phyloP scores from a whole-genome alignment of 75 land plant genomes.

The Picea sitchensis region DNA sequence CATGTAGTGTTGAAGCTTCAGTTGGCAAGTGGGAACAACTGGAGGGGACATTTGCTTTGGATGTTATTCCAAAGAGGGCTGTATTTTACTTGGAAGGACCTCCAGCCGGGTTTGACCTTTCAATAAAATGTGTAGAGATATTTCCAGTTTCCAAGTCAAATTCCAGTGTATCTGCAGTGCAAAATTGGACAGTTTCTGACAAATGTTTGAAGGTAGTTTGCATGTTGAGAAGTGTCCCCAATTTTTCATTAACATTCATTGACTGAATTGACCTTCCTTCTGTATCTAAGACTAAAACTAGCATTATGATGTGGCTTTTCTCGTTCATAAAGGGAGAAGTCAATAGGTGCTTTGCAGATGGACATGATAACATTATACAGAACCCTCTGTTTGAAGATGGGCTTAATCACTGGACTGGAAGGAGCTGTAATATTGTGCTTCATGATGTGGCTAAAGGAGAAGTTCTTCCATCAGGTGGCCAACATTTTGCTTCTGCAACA shows the following conservation, averaged over 20 bases:
- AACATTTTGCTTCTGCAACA: conserved; percentile 64
- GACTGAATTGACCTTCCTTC: conserved; percentile 5
- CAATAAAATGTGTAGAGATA: conserved; percentile 18
- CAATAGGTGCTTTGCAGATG: conserved; percentile 15
- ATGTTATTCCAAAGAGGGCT: conserved; percentile 17
- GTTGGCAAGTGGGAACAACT: conserved; percentile 4
- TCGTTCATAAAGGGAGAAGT: conserved; percentile 5
- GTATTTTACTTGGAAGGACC: conserved; percentile 44
- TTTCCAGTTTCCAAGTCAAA: conserved; percentile 2
- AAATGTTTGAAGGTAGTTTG: conserved; percentile 2
- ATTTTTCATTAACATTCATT: background rate
- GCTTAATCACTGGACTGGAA: conserved; percentile 70
- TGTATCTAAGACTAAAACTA: conserved; percentile 8
- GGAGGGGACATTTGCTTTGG: conserved; percentile 15
- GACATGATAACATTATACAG: conserved; percentile 31
- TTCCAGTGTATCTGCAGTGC: background rate
- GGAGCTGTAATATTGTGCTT: conserved; percentile 63
- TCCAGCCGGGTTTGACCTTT: conserved; percentile 34
- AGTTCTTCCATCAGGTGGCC: conserved; percentile 46
- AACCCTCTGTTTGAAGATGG: conserved; percentile 77
- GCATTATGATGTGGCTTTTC: background rate
- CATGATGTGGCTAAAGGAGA: conserved; percentile 51
- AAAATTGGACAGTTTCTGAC: background rate
- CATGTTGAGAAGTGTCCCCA: background rate
- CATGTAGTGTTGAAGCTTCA: conserved; percentile 1